Evolutionary conservation across 371 early-diverging fungal species (phyloP).

Genomic region (Mortierella sp.): DNA sequence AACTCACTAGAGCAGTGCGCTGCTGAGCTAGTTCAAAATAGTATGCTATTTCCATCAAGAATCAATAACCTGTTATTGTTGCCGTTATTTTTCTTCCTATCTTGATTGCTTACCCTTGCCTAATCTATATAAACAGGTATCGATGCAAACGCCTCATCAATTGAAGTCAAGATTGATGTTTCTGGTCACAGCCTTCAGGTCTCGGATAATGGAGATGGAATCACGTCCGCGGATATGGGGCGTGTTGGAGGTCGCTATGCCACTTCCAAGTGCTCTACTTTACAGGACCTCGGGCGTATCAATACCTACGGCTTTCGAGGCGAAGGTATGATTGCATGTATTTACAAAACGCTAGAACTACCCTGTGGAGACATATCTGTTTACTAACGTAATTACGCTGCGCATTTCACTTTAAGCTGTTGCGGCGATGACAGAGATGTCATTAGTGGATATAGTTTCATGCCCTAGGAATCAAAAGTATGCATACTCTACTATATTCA

Average conservation of each 20-base stretch:
- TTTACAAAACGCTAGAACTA: no score
- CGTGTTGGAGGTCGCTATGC: slow-evolving; percentile 68
- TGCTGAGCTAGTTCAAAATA: slow-evolving; percentile 72
- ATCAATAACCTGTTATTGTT: not conserved
- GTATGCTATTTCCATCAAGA: slow-evolving; percentile 38
- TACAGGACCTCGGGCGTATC: slow-evolving; percentile 59
- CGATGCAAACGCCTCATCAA: slow-evolving; percentile 68
- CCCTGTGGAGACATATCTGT: no score
- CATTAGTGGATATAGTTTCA: slow-evolving; percentile 70
- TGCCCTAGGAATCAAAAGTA: slow-evolving; percentile 53
- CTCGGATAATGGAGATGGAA: slow-evolving; percentile 75
- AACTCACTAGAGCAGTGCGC: slow-evolving; percentile 66
- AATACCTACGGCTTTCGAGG: slow-evolving; percentile 79
- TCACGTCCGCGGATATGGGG: slow-evolving; percentile 59
- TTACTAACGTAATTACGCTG: no score
- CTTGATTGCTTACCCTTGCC: not conserved
- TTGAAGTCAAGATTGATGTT: slow-evolving; percentile 63
- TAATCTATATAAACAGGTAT: slow-evolving; percentile 57
- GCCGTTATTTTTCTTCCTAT: not conserved
- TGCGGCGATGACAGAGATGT: slow-evolving; percentile 67
- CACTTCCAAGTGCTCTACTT: slow-evolving; percentile 67
- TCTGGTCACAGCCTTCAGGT: slow-evolving; percentile 68
- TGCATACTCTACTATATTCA: slow-evolving; percentile 64
- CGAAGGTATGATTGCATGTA: slow-evolving; percentile 64
- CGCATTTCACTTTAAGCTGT: slow-evolving; percentile 60